Percentiles rank a stretch among this genome's conserved stretches.
Evolutionary conservation across 257 asterid species (phyloP).

Genomic region (Ehretia macrophylla): DNA sequence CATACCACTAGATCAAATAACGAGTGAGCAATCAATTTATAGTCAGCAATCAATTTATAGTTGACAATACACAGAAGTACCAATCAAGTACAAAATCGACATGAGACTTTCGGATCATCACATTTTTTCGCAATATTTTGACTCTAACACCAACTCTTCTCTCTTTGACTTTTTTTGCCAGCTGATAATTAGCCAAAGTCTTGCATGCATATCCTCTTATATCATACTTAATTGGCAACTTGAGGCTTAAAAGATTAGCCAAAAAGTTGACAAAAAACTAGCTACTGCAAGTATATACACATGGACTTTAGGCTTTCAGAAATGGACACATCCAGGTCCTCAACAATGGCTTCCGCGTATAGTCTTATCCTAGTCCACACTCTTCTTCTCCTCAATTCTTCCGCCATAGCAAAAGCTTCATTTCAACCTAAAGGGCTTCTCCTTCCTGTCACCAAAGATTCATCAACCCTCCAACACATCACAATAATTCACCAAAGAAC

Average conservation of each 20-base stretch:
- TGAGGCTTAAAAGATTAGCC: neutral
- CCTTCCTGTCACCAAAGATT: slow-evolving; percentile 28
- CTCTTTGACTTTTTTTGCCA: neutral
- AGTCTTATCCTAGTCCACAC: neutral
- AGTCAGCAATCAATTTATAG: neutral
- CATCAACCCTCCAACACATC: slow-evolving; percentile 15
- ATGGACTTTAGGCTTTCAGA: neutral
- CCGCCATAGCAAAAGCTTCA: slow-evolving; percentile 11
- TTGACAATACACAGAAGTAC: neutral
- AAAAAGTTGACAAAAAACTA: neutral
- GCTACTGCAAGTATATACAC: neutral
- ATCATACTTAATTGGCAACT: neutral
- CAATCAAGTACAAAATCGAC: neutral
- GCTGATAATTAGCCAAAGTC: neutral
- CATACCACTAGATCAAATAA: too few species aligned
- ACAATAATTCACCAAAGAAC: slow-evolving; percentile 26
- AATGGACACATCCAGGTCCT: neutral
- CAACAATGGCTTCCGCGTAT: slow-evolving; percentile 6
- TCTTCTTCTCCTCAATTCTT: slow-evolving; percentile 6
- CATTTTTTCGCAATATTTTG: neutral
- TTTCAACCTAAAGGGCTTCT: slow-evolving; percentile 17
- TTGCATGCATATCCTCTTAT: neutral
- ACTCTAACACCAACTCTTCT: neutral
- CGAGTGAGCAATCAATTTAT: too few species aligned
- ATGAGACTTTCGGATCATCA: neutral